These are phyloP conservation scores for Penicillium griseofulvum DNA, from an alignment of 2,329 filamentous ascomycete genomes.

Conservation along the genomic window DNA sequence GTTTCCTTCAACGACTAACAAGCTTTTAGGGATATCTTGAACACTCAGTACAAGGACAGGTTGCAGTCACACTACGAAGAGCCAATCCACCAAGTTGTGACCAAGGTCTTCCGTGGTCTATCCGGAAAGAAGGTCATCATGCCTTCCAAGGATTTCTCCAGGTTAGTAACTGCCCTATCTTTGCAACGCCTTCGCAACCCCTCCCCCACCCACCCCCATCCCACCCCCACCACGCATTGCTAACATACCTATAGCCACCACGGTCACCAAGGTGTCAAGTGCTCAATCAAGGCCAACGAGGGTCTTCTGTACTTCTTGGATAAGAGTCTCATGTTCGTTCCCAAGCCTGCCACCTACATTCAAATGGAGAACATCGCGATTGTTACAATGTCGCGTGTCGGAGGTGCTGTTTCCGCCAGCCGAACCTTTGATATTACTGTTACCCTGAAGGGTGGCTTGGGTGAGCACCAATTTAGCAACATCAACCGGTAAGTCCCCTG, in stretches of 20 bases:
- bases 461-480: slow-evolving; percentile 96
- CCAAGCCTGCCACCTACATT: slow-evolving; percentile 96
- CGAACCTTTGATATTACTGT: slow-evolving; percentile 98
- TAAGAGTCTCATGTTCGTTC: slow-evolving; percentile 98
- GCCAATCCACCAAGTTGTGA: slow-evolving; percentile 87
- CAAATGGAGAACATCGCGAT: slow-evolving; percentile 88
- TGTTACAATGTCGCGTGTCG: slow-evolving; percentile 93
- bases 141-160: slow-evolving; percentile 90
- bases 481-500: slow-evolving; percentile 70
- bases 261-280: slow-evolving; percentile 93
- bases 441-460: slow-evolving; percentile 78
- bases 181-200: slow-evolving; percentile 3
- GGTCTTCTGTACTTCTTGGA: slow-evolving; percentile 96
- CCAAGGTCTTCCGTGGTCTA: slow-evolving; percentile 90
- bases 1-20: slow-evolving; percentile 10
- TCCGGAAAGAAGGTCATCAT: slow-evolving; percentile 93
- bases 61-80: slow-evolving; percentile 87
- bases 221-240: too few species aligned
- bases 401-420: slow-evolving; percentile 86
- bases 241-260: slow-evolving; percentile 61
- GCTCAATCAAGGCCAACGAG: slow-evolving; percentile 99
- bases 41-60: slow-evolving; percentile 85
- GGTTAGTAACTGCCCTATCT: slow-evolving; percentile 35
- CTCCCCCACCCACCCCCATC: too few species aligned
- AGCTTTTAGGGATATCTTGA: slow-evolving; percentile 62